phyloP scores from a whole-genome alignment of 768 basidiomycete genomes.

The Amanita muscaria region DNA sequence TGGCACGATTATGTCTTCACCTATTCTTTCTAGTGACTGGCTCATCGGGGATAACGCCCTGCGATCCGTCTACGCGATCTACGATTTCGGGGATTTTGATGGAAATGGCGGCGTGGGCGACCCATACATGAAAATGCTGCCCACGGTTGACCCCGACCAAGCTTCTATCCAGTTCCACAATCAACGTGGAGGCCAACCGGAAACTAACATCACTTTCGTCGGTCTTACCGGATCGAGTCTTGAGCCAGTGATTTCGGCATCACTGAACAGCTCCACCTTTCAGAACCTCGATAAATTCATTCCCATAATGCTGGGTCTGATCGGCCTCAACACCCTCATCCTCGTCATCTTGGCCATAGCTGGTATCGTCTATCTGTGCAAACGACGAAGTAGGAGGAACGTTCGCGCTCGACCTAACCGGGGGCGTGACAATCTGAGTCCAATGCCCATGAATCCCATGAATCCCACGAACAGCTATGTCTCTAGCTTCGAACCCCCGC shows the following conservation, averaged over 20 bases:
- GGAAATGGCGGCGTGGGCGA: constrained; percentile 54
- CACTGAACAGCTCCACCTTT: constrained; percentile 50
- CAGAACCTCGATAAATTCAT: constrained; percentile 56
- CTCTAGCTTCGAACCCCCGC: constrained; percentile 20
- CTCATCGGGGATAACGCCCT: constrained; percentile 77
- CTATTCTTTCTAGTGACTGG: constrained; percentile 53
- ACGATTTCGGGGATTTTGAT: constrained; percentile 79
- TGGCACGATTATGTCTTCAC: constrained; percentile 3
- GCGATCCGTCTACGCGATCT: constrained; percentile 74
- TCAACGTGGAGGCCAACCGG: constrained; percentile 54
- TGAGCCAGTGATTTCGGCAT: constrained; percentile 42
- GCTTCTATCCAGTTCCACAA: constrained; percentile 67
- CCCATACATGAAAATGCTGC: constrained; percentile 70
- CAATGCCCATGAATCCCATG: constrained; percentile 49
- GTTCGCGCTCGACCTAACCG: constrained; percentile 11
- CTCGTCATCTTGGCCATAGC: constrained; percentile 47
- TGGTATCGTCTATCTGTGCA: constrained; percentile 47
- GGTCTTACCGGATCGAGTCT: constrained; percentile 35
- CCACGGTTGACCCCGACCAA: constrained; percentile 57
- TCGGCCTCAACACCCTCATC: constrained; percentile 71
- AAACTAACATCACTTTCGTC: constrained; percentile 62
- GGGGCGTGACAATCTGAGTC: constrained; percentile 28
- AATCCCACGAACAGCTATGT: constrained; percentile 35
- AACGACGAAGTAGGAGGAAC: constrained; percentile 30
- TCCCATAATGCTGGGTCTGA: constrained; percentile 66